phyloP scores from a whole-genome alignment of 2,329 filamentous ascomycete species.

The Aspergillus arachidicola region DNA sequence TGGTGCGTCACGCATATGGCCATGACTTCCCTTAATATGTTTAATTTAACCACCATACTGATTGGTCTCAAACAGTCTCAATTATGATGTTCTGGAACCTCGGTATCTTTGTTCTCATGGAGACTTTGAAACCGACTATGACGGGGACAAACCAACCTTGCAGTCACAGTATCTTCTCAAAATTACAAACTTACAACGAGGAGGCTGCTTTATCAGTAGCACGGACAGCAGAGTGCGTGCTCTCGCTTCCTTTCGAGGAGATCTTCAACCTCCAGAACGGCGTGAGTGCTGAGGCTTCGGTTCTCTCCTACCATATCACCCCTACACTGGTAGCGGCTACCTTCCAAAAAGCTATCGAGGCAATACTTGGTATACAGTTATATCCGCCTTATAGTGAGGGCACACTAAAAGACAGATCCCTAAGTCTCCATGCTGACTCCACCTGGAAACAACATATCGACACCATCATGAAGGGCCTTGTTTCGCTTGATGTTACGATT shows the following conservation, averaged over 20 bases:
- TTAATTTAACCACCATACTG: background rate
- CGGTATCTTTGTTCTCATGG: conserved; percentile 21
- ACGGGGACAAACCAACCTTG: background rate
- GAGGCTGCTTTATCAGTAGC: conserved; percentile 16
- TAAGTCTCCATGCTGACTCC: background rate
- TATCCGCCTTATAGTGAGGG: background rate
- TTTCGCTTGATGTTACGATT: conserved; percentile 25
- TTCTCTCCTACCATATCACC: conserved; percentile 26
- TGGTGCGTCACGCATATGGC: conserved; percentile 9
- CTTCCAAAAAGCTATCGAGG: conserved; percentile 21
- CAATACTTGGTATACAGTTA: conserved; percentile 11
- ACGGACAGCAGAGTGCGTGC: conserved; percentile 15
- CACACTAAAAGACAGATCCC: background rate
- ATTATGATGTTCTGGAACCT: conserved; percentile 25
- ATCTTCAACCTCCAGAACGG: conserved; percentile 26
- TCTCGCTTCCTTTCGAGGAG: conserved; percentile 16
- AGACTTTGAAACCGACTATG: conserved; percentile 11
- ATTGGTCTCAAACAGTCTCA: conserved; percentile 15
- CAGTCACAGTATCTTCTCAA: background rate
- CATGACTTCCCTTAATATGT: rapidly evolving
- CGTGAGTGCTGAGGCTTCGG: conserved; percentile 20
- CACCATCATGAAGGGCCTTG: conserved; percentile 25
- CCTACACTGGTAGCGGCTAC: conserved; percentile 19
- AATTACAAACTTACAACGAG: conserved; percentile 8
- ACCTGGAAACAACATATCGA: conserved; percentile 19